phyloP scores from a whole-genome alignment of 306 rosid species.

The Begonia fuchsioides region DNA sequence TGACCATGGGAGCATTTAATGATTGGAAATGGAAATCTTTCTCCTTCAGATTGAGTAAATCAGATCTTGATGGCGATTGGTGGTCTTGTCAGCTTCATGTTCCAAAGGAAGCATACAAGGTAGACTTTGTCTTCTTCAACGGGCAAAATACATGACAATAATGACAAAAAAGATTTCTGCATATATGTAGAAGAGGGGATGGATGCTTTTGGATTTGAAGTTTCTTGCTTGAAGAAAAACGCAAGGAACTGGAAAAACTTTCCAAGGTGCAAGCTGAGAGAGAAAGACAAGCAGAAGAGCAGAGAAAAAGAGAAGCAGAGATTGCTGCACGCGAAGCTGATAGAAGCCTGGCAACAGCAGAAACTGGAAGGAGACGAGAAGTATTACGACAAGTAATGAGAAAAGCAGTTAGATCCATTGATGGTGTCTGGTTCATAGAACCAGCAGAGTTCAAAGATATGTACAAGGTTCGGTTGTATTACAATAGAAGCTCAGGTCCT shows the following conservation, averaged over 20 bases:
- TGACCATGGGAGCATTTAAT: conserved; percentile 81
- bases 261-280: conserved; percentile 74
- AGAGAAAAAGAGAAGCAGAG: conserved; percentile 53
- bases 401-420: conserved; percentile 43
- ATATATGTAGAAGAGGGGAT: conserved; percentile 58
- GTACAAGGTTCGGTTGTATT: conserved; percentile 56
- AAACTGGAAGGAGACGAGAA: conserved; percentile 35
- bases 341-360: conserved; percentile 50
- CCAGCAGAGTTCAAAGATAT: conserved; percentile 46
- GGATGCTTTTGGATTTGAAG: conserved; percentile 54
- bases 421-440: conserved; percentile 64
- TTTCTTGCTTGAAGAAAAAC: conserved; percentile 86
- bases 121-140: conserved; percentile 86
- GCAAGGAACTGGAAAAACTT: conserved; percentile 52
- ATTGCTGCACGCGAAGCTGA: conserved; percentile 64
- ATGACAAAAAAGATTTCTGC: conserved; percentile 65
- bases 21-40: conserved; percentile 91
- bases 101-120: conserved; percentile 70
- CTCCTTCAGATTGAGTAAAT: conserved; percentile 35
- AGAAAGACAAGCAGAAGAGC: conserved; percentile 72
- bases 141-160: conserved; percentile 81
- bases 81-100: conserved; percentile 75
- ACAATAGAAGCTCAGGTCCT: conserved; percentile 71
- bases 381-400: conserved; percentile 23
- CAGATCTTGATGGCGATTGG: conserved; percentile 64